phyloP scores from a whole-genome alignment of 768 basidiomycete species.

The Boletus huronensis region DNA sequence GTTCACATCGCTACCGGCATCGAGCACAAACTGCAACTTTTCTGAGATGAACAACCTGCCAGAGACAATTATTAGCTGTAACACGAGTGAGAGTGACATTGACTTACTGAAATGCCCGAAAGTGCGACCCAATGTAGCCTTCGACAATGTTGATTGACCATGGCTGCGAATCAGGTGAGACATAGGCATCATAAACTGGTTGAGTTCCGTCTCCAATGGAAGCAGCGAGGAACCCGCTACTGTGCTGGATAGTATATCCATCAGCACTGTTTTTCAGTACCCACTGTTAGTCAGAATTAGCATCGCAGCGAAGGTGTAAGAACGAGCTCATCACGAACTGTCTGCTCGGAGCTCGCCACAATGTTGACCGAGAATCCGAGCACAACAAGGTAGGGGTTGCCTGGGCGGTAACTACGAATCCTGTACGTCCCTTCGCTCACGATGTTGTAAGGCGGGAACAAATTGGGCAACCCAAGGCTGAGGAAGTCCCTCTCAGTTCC shows the following conservation, averaged over 20 bases:
- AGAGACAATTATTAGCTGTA: background rate
- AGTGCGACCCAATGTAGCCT: background rate
- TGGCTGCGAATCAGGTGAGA: background rate
- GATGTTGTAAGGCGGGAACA: background rate
- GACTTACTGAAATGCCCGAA: background rate
- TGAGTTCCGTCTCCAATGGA: background rate
- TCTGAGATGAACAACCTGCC: background rate
- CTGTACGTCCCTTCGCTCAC: background rate
- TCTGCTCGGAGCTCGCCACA: background rate
- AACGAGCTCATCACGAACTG: background rate
- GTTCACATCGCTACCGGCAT: background rate
- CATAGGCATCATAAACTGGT: background rate
- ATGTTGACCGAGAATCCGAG: background rate
- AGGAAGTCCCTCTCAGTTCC: background rate
- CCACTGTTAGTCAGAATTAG: constrained; percentile 1
- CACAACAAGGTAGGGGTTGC: background rate
- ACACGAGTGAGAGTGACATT: no score
- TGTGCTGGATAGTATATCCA: background rate
- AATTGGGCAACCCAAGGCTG: background rate
- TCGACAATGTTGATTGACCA: constrained; percentile 2
- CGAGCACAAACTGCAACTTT: background rate
- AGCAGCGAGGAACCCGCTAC: background rate
- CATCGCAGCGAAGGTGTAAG: background rate
- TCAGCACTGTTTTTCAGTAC: background rate
- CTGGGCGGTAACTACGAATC: background rate